Evolutionary conservation across 73 alveolate genomes (phyloP), one percentile per base, ranked within the genome.

Genomic region (Tetrahymena malaccensis): DNA sequence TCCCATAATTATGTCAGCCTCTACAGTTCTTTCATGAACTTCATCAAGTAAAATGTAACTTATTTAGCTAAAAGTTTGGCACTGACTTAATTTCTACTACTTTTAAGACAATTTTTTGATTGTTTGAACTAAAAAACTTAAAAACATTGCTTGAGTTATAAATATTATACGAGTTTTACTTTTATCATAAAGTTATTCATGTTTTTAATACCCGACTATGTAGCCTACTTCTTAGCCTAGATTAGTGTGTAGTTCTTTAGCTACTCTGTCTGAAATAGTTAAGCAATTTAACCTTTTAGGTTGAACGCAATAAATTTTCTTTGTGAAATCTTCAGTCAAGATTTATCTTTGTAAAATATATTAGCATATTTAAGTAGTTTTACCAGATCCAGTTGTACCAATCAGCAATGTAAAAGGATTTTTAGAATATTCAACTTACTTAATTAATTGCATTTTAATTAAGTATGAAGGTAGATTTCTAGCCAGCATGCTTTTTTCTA

Each of bases 1-100:
- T 85, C 99, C 99, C 97, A 99, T 97, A 94, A 99, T 97, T 44
- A 99, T 96, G 97, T 99, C 99, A 33, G 99, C 95, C 95, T 98
- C 97, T 50, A 98, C 97, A 43, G 99, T 98, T 96, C 99, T 56
- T 56, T 56, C 85, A 56, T 56, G 85, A 9, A 56, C 85, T 56
- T 56, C 85, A 98, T 99, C 99, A 38, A 99, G 97, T 27, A 99
- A 96, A 17, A 98, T 94, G 57, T 96, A 98, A 27, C 97, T 95
- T 96, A 97, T 98, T 95, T 98, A 95, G 10, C 43, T 19, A 85
- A 34, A 12, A n/a, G 16, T n/a, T 85, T 1, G 43, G 17, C 43
- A 34, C 10, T 34, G 6, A 34, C n/a, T 85, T 9, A 85, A 16
- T 0, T 21, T 5, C 16, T 56, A 56, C 6, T 56, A 22, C 33